A percentile compares a stretch with the other conserved stretches of the same genome.
phyloP scores from a whole-genome alignment of 2,329 filamentous ascomycete genomes.

The Cladosporium velox region DNA sequence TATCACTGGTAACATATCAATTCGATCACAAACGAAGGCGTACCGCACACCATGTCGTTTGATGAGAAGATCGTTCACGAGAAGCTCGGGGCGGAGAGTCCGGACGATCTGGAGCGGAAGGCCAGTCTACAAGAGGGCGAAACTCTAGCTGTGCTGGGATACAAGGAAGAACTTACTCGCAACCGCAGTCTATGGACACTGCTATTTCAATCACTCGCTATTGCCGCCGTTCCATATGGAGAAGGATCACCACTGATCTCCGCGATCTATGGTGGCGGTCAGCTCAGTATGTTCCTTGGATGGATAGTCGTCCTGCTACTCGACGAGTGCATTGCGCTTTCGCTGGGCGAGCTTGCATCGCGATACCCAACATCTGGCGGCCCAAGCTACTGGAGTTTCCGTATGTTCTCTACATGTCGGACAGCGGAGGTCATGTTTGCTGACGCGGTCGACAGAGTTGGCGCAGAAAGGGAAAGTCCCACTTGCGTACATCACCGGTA shows the following conservation, averaged over 20 bases:
- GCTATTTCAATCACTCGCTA: constrained; percentile 62
- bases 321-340: constrained; percentile 69
- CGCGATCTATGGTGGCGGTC: constrained; percentile 63
- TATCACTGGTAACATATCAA: neutral
- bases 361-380: constrained; percentile 76
- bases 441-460: constrained; percentile 50
- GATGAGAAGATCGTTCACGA: constrained; percentile 1
- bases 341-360: constrained; percentile 71
- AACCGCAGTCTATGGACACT: constrained; percentile 63
- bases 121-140: constrained; percentile 33
- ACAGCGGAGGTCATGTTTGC: neutral
- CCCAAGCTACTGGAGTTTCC: constrained; percentile 74
- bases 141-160: constrained; percentile 53
- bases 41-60: neutral
- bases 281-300: constrained; percentile 70
- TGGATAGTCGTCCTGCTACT: constrained; percentile 68
- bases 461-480: constrained; percentile 50
- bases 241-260: constrained; percentile 56
- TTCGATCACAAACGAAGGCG: neutral
- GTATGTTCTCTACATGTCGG: neutral
- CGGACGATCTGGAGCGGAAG: constrained; percentile 16
- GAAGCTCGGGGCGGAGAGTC: neutral
- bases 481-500: constrained; percentile 63
- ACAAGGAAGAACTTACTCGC: constrained; percentile 58
- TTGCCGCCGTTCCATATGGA: constrained; percentile 62